A percentile compares a stretch with the other conserved stretches of the same genome.
phyloP scores from a whole-genome alignment of 2,329 filamentous ascomycete genomes.

The Epichloe brachyelytri region DNA sequence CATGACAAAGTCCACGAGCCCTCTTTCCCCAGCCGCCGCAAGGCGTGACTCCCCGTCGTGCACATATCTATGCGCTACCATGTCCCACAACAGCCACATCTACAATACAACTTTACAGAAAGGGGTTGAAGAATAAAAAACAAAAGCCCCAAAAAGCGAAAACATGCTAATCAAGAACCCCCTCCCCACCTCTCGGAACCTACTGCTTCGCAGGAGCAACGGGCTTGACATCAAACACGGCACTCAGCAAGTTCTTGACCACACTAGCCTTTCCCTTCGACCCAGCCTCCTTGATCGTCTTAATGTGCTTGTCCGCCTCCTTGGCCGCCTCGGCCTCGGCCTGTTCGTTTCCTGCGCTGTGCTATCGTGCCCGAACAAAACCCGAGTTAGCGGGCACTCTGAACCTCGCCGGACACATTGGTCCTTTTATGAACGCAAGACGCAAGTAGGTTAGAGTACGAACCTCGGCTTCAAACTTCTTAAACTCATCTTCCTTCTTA shows the following conservation, averaged over 20 bases:
- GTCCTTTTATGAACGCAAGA: background rate
- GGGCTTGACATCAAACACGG: constrained; percentile 76
- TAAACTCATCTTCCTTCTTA: constrained; percentile 87
- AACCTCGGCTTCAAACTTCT: constrained; percentile 74
- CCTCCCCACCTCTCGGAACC: background rate
- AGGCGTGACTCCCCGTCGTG: background rate
- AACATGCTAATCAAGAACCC: background rate
- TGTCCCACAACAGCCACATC: background rate
- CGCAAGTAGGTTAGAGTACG: constrained; percentile 1
- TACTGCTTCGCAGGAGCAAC: constrained; percentile 30
- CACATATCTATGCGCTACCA: background rate
- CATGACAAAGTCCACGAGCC: no score
- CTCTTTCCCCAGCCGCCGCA: no score
- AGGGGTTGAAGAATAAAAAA: background rate
- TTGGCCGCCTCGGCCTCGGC: constrained; percentile 71
- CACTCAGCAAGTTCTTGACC: constrained; percentile 67
- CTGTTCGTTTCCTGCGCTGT: constrained; percentile 76
- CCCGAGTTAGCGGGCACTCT: background rate
- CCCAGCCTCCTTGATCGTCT: constrained; percentile 69
- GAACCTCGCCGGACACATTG: no score
- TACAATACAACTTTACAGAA: background rate
- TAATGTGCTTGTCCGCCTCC: constrained; percentile 65
- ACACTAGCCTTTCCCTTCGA: constrained; percentile 70
- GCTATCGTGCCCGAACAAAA: constrained; percentile 37
- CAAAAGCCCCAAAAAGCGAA: background rate